phyloP scores from a whole-genome alignment of 768 basidiomycete genomes.

The Mycena epipterygia region DNA sequence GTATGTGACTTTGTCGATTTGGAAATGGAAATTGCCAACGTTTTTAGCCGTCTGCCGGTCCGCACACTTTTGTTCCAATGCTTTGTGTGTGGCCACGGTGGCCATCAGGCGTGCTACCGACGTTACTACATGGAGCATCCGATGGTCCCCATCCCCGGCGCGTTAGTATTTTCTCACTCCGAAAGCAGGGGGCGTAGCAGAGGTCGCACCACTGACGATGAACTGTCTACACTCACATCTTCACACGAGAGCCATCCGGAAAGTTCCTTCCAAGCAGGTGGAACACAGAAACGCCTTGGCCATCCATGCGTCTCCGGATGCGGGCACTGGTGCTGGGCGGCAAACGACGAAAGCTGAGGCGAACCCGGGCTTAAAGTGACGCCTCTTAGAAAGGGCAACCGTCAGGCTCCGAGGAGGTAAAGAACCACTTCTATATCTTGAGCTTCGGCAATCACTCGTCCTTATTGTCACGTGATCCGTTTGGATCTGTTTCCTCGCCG shows the following conservation, averaged over 20 bases:
- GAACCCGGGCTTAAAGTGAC: neutral
- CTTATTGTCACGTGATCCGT: neutral
- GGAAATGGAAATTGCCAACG: slow-evolving; percentile 15
- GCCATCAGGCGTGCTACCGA: slow-evolving; percentile 84
- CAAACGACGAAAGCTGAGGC: slow-evolving; percentile 40
- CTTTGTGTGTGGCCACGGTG: slow-evolving; percentile 83
- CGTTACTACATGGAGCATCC: slow-evolving; percentile 74
- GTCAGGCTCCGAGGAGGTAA: neutral
- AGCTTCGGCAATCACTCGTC: slow-evolving; percentile 11
- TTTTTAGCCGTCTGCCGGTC: slow-evolving; percentile 80
- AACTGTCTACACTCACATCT: slow-evolving; percentile 36
- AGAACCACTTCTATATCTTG: neutral
- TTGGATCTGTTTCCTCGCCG: neutral
- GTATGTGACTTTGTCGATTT: slow-evolving; percentile 53
- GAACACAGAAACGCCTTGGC: slow-evolving; percentile 54
- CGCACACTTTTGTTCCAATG: slow-evolving; percentile 80
- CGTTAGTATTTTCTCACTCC: slow-evolving; percentile 35
- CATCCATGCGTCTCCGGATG: slow-evolving; percentile 86
- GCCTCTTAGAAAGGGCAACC: neutral
- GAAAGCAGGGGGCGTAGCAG: slow-evolving; percentile 34
- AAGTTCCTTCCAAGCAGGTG: slow-evolving; percentile 33
- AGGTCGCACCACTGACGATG: slow-evolving; percentile 41
- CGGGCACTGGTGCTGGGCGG: slow-evolving; percentile 86
- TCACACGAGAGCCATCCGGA: slow-evolving; percentile 33
- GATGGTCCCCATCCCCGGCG: slow-evolving; percentile 60